These are phyloP conservation scores for Withania somnifera DNA, from an alignment of 305 asterid species.

Conservation along the genomic window DNA sequence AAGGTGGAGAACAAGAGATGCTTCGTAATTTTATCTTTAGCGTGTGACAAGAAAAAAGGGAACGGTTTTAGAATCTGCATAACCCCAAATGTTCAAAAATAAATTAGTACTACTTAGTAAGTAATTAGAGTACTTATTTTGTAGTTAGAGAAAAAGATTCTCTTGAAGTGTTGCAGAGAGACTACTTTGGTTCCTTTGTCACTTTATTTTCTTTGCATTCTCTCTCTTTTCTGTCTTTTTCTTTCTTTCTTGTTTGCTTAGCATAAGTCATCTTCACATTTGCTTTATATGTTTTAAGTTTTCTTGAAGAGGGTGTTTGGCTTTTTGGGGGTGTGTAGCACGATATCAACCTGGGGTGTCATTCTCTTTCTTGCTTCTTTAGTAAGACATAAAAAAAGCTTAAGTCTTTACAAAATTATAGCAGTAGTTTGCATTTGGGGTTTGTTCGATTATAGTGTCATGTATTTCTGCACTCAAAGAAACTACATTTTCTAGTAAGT, in stretches of 20 bases:
- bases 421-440: background rate
- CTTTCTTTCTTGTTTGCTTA: slow-evolving; percentile 12
- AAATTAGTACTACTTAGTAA: background rate
- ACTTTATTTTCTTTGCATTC: slow-evolving; percentile 12
- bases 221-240: slow-evolving; percentile 1
- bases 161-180: slow-evolving; percentile 27
- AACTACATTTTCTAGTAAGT: background rate
- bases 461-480: background rate
- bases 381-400: background rate
- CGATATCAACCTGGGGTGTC: slow-evolving; percentile 10
- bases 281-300: slow-evolving; percentile 13
- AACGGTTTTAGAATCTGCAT: too few relatives aligned
- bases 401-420: background rate
- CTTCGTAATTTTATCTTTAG: slow-evolving; percentile 54
- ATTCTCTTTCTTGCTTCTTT: slow-evolving; percentile 2
- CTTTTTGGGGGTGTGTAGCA: slow-evolving; percentile 27
- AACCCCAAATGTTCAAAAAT: slow-evolving; percentile 1
- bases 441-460: background rate
- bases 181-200: slow-evolving; percentile 21
- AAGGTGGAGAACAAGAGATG: slow-evolving; percentile 18
- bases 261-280: slow-evolving; percentile 13
- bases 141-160: slow-evolving; percentile 19
- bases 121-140: slow-evolving; percentile 14
- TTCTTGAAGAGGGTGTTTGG: slow-evolving; percentile 22
- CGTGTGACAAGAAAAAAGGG: slow-evolving; percentile 24